These are phyloP conservation scores for Exophiala mesophila DNA, from an alignment of 2,329 filamentous ascomycete genomes.

Conservation along the genomic window DNA sequence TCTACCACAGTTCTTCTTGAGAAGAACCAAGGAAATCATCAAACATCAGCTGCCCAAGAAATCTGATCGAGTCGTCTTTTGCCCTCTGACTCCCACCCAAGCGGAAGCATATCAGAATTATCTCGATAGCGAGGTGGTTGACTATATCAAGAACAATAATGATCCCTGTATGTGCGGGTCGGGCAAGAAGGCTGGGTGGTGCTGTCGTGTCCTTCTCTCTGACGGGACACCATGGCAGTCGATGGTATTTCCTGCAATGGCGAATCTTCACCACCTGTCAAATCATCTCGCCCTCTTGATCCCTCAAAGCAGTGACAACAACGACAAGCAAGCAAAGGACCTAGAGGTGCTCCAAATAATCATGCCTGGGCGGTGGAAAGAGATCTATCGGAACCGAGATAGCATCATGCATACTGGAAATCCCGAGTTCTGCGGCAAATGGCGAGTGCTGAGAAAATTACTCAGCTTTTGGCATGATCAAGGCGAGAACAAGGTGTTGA, in stretches of 20 bases:
- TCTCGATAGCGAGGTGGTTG: conserved; percentile 65
- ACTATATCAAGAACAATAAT: conserved; percentile 62
- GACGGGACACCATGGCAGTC: conserved; percentile 63
- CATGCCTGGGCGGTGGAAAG: conserved; percentile 68
- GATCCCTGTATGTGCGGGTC: conserved; percentile 67
- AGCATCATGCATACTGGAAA: conserved; percentile 77
- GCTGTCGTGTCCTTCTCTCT: conserved; percentile 61
- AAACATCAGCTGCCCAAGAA: conserved; percentile 92
- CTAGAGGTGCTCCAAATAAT: conserved; percentile 68
- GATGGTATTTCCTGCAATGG: conserved; percentile 79
- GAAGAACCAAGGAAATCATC: conserved; percentile 88
- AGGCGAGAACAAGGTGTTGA: conserved; percentile 80
- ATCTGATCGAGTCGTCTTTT: conserved; percentile 90
- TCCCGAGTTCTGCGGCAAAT: conserved; percentile 92
- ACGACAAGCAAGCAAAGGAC: conserved; percentile 73
- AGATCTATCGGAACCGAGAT: conserved; percentile 69
- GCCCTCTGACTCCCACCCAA: conserved; percentile 78
- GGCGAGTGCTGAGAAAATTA: conserved; percentile 83
- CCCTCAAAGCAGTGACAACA: conserved; percentile 58
- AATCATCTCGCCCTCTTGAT: conserved; percentile 90
- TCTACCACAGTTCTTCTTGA: conserved; percentile 81
- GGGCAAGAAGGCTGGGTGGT: conserved; percentile 71
- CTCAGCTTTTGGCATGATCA: conserved; percentile 84
- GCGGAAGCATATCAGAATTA: conserved; percentile 77
- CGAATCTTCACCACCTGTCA: conserved; percentile 76